Evolutionary conservation across 176 grass and related monocot genomes (phyloP).

Genomic region (Phoenix dactylifera): DNA sequence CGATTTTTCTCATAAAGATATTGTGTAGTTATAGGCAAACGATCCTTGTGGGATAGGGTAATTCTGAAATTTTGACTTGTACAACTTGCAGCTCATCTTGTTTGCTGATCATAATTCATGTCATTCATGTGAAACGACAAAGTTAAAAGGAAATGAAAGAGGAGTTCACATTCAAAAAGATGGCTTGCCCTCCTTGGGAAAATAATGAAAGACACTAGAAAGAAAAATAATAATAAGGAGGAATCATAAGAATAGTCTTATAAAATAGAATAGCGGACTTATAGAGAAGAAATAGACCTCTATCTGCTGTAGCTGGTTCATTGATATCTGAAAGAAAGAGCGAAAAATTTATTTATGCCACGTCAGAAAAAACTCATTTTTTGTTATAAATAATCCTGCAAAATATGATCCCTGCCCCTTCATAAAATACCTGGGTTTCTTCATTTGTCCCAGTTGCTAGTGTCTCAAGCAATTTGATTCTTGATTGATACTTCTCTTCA

Average conservation of each 20-base stretch:
- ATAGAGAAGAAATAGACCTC: neutral
- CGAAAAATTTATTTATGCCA: neutral
- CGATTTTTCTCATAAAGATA: too few species aligned
- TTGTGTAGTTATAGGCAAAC: too few species aligned
- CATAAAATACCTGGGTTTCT: slow-evolving; percentile 15
- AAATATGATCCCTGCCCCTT: too few species aligned
- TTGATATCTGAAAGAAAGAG: slow-evolving; percentile 2
- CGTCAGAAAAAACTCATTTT: too few species aligned
- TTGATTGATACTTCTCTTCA: slow-evolving; percentile 36
- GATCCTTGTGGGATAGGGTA: too few species aligned
- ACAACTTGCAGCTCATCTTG: too few species aligned
- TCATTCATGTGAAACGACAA: too few species aligned
- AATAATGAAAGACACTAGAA: neutral
- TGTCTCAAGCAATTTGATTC: slow-evolving; percentile 25
- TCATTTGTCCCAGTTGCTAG: slow-evolving; percentile 17
- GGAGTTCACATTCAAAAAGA: too few species aligned
- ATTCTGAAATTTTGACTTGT: too few species aligned
- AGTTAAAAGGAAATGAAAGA: too few species aligned
- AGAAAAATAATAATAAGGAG: neutral
- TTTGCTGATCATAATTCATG: too few species aligned
- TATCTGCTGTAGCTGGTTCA: neutral
- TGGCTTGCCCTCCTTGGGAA: neutral
- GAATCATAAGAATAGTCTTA: neutral
- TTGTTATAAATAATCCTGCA: too few species aligned
- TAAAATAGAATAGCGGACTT: neutral